These are phyloP conservation scores for Histomonas meleagridis DNA, from an alignment of 208 protist species.

Conservation along the genomic window DNA sequence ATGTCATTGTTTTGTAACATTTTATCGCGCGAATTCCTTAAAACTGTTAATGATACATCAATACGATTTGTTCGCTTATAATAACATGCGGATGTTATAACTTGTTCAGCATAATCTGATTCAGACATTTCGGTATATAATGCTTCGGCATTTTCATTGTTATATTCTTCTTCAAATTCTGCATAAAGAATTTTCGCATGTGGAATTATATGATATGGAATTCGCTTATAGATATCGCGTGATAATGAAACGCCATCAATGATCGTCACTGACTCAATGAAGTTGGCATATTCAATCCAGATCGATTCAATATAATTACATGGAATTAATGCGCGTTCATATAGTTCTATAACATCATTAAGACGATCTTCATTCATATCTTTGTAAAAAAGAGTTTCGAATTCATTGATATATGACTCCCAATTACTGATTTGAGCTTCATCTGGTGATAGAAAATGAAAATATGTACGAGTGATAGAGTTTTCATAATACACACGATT, in stretches of 20 bases:
- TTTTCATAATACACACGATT: not conserved
- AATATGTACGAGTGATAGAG: not conserved
- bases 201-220: not conserved
- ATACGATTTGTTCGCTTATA: not conserved
- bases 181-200: not conserved
- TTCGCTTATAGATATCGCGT: not conserved
- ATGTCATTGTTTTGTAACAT: not conserved
- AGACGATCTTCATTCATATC: no score
- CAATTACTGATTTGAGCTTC: not conserved
- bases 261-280: not conserved
- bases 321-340: conserved; percentile 15
- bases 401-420: not conserved
- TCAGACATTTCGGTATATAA: not conserved
- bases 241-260: not conserved
- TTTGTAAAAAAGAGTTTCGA: not conserved
- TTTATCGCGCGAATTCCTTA: not conserved
- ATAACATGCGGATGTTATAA: not conserved
- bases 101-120: not conserved
- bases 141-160: not conserved
- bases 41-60: not conserved
- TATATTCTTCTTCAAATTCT: not conserved
- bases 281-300: conserved; percentile 3
- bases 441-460: not conserved
- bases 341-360: not conserved
- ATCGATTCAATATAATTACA: conserved; percentile 24